Base-by-base conservation (phyloP, 2,329 filamentous ascomycete species). In the Rhexocercosporidium sp. region DNA sequence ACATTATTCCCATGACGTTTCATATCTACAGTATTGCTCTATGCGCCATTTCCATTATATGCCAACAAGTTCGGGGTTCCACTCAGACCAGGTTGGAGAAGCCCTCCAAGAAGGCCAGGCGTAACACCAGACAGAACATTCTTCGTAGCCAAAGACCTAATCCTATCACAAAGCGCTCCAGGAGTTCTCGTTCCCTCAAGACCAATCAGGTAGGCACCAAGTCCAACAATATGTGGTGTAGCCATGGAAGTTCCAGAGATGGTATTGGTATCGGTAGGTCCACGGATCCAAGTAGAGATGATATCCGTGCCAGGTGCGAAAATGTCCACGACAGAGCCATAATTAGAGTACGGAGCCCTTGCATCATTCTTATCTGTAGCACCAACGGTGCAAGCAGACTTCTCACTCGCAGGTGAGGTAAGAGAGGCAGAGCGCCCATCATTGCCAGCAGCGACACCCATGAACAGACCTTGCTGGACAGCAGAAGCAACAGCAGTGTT, bases 181-280 rank as follows among this genome's bases (percentile, higher is more conserved):
- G 59, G 59, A 2, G 44, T 27, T 47, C 29, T 51, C 7, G 44
- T 8, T 8, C 27, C 41, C 27, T 49, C 59, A 25, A 61, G 59
- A 29, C 44, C 44, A 34, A 61, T 49, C 59, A 61, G 18, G 16
- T 51, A 61, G 5, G 59, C 44, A 9, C n/a, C 59, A 4, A 61
- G n/a, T 14, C 59, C 59, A 22, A 61, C 59, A 39, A 61, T 47
- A 37, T 61, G 59, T 11, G 59, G 59, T 3, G 41, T 47, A 29
- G 59, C 41, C 59, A 61, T 61, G 14, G 59, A 61, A 3, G 59
- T 51, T 16, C 59, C 59, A 22, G 59, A 61, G 9, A 34, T 49
- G 18, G 41, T 61, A 7, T 49, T 49, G 41, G 59, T 49, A 25
- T 49, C 27, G 1, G 41, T 37, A 29, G 41, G 37, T 11, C 27